Evolutionary conservation across 23 red algal species (phyloP).

Genomic region (Porphyridium purpureum): DNA sequence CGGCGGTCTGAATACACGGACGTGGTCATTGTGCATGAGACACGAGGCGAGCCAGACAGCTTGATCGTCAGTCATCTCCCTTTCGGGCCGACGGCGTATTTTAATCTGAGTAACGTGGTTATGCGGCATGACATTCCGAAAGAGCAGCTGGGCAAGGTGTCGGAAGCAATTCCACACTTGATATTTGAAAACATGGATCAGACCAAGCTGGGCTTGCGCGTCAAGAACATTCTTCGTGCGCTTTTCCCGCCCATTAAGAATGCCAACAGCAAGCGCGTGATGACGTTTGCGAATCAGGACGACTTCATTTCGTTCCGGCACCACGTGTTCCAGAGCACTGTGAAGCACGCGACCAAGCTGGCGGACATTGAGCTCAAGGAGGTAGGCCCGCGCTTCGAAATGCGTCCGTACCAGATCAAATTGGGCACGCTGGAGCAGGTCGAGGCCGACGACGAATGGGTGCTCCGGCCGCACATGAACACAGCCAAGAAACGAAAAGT

Average conservation of each 20-base stretch:
- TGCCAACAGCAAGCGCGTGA: conserved; percentile 49
- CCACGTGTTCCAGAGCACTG: conserved; percentile 25
- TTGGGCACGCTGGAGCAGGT: conserved; percentile 81
- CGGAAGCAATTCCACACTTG: conserved; percentile 75
- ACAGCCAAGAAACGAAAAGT: conserved; percentile 54
- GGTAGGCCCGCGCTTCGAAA: conserved; percentile 88
- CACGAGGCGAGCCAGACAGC: conserved; percentile 69
- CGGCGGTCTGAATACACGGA: conserved; percentile 62
- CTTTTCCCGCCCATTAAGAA: conserved; percentile 72
- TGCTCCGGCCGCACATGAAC: conserved; percentile 62
- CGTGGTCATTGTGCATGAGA: conserved; percentile 69
- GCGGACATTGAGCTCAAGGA: conserved; percentile 58
- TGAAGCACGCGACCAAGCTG: background rate
- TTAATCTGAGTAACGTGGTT: conserved; percentile 71
- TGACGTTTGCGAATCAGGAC: conserved; percentile 63
- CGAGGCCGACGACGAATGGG: conserved; percentile 93
- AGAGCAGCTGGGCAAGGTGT: conserved; percentile 31
- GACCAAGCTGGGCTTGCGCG: conserved; percentile 31
- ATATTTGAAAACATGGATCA: conserved; percentile 72
- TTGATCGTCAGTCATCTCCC: conserved; percentile 85
- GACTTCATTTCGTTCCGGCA: conserved; percentile 63
- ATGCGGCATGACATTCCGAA: conserved; percentile 82
- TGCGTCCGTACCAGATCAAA: conserved; percentile 73
- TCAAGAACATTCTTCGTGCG: conserved; percentile 48
- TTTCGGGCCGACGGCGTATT: conserved; percentile 86